Conservation (phyloP, 2,329 filamentous ascomycete genomes). For the Claviceps spartinae region DNA sequence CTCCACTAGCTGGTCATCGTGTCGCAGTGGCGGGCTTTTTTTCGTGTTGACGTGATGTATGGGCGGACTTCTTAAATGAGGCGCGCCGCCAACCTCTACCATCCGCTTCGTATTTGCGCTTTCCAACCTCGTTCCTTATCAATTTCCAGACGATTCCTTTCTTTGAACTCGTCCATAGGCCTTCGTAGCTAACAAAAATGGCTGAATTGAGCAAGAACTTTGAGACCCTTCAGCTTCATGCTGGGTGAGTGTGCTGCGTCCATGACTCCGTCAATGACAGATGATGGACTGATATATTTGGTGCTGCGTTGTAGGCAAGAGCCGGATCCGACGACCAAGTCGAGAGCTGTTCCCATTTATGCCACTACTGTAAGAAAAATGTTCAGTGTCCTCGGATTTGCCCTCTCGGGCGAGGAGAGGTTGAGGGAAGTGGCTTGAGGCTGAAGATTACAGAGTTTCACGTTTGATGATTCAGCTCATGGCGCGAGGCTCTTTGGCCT, state of each 20-base stretch:
- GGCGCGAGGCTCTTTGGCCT: slow-evolving; percentile 90
- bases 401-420: not conserved
- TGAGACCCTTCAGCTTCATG: slow-evolving; percentile 76
- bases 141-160: too few species aligned
- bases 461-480: slow-evolving; percentile 93
- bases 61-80: too few species aligned
- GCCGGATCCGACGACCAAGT: slow-evolving; percentile 68
- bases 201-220: slow-evolving; percentile 48
- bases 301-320: slow-evolving; percentile 45
- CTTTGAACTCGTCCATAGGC: not conserved
- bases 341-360: slow-evolving; percentile 90
- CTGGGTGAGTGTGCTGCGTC: slow-evolving; percentile 45
- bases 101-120: too few species aligned
- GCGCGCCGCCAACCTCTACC: too few species aligned
- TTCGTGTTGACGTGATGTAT: too few species aligned
- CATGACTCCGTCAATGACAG: not conserved
- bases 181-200: slow-evolving; percentile 4
- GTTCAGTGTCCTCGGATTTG: too few species aligned
- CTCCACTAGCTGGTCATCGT: too few species aligned
- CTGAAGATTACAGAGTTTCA: slow-evolving; percentile 50
- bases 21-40: too few species aligned
- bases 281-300: not conserved
- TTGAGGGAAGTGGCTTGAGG: not conserved
- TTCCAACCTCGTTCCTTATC: too few species aligned
- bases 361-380: slow-evolving; percentile 52